Evolutionary conservation across 129 eudicot genomes (phyloP).

Genomic region (Apium graveolens): DNA sequence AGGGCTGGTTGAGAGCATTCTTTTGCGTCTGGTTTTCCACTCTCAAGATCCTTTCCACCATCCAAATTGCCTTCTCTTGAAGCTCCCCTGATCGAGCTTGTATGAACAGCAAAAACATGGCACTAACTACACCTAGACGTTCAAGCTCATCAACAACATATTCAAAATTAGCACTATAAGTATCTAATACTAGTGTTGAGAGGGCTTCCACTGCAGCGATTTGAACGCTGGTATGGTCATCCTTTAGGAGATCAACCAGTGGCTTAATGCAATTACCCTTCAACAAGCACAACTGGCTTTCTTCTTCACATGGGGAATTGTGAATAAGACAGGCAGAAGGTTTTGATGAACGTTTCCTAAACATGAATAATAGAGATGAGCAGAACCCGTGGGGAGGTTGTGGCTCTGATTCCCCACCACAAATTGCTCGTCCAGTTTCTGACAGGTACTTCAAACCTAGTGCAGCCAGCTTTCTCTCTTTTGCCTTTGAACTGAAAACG

Average conservation of each 20-base stretch:
- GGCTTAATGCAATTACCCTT: constrained; percentile 35
- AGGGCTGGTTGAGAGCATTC: constrained; percentile 26
- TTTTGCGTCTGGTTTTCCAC: constrained; percentile 19
- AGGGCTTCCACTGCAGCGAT: constrained; percentile 39
- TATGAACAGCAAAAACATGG: constrained; percentile 24
- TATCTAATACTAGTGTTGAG: constrained; percentile 26
- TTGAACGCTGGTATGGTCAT: constrained; percentile 24
- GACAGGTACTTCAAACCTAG: constrained; percentile 31
- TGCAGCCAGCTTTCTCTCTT: constrained; percentile 27
- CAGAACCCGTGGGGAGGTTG: constrained; percentile 31
- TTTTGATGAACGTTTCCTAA: constrained; percentile 15
- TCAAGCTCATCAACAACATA: constrained; percentile 28
- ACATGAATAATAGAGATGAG: constrained; percentile 22
- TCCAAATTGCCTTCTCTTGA: constrained; percentile 34
- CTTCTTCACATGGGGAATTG: constrained; percentile 30
- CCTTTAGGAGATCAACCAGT: constrained; percentile 18
- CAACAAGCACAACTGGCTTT: constrained; percentile 28
- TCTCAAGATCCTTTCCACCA: constrained; percentile 35
- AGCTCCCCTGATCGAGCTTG: constrained; percentile 37
- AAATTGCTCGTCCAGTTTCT: constrained; percentile 18
- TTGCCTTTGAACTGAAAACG: constrained; percentile 22
- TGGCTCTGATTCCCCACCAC: constrained; percentile 16
- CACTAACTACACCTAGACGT: constrained; percentile 23
- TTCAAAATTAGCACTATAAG: constrained; percentile 12
- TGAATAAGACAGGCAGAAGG: constrained; percentile 30